phyloP scores from a whole-genome alignment of 441 rosid genomes.

The Iberis amara region DNA sequence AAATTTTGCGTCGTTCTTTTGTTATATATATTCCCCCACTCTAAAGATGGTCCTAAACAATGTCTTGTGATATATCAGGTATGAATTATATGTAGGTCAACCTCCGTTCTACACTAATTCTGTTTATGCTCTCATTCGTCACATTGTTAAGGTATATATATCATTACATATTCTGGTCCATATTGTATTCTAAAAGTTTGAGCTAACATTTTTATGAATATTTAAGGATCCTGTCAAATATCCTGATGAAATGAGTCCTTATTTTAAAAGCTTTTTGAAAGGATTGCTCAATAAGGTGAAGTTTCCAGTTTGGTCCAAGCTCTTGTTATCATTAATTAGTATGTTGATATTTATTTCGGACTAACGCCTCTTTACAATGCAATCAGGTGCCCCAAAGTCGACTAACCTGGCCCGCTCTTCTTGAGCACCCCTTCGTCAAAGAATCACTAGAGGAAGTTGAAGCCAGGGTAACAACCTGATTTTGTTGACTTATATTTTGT shows the following conservation, averaged over 20 bases:
- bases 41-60: conserved; percentile 13
- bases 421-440: conserved; percentile 89
- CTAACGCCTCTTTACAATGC: conserved; percentile 25
- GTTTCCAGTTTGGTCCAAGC: conserved; percentile 13
- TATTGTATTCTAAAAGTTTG: conserved; percentile 24
- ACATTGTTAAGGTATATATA: conserved; percentile 77
- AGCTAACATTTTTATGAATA: conserved; percentile 35
- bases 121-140: conserved; percentile 94
- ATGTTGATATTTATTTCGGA: conserved; percentile 10
- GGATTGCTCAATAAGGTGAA: conserved; percentile 92
- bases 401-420: conserved; percentile 91
- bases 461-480: conserved; percentile 53
- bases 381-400: conserved; percentile 83
- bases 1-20: conserved; percentile 3
- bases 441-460: conserved; percentile 63
- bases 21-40: conserved; percentile 19
- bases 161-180: conserved; percentile 12
- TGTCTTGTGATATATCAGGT: conserved; percentile 43
- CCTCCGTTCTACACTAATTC: conserved; percentile 98
- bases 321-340: conserved; percentile 3
- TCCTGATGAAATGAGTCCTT: conserved; percentile 84
- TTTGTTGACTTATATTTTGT: conserved; percentile 13
- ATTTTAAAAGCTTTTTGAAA: conserved; percentile 82
- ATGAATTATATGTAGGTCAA: conserved; percentile 92
- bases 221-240: conserved; percentile 93